phyloP scores from a whole-genome alignment of 2,329 filamentous ascomycete species.

The Aspergillus proliferans region DNA sequence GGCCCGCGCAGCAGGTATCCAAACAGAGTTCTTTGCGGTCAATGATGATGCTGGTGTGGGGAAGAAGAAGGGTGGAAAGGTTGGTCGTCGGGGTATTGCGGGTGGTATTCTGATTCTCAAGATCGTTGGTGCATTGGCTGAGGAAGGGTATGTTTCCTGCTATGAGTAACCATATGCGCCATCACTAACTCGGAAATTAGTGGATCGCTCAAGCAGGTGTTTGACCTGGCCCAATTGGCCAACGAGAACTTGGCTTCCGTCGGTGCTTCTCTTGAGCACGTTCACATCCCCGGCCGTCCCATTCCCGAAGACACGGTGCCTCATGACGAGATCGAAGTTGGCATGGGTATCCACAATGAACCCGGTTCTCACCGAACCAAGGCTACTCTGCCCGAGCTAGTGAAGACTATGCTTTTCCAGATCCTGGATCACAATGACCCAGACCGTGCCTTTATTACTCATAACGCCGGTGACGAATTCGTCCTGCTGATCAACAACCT shows the following conservation, averaged over 20 bases:
- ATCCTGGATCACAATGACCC: conserved; percentile 57
- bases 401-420: conserved; percentile 59
- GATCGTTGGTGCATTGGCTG: conserved; percentile 77
- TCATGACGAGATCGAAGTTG: conserved; percentile 57
- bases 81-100: conserved; percentile 82
- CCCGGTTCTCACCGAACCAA: conserved; percentile 49
- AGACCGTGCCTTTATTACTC: conserved; percentile 57
- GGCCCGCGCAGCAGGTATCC: conserved; percentile 69
- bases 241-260: conserved; percentile 76
- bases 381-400: conserved; percentile 44
- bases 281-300: conserved; percentile 81
- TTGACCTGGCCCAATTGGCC: conserved; percentile 62
- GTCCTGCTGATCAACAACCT: conserved; percentile 65
- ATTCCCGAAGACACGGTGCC: conserved; percentile 47
- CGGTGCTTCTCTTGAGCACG: conserved; percentile 77
- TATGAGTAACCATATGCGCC: background rate
- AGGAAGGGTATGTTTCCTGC: conserved; percentile 50
- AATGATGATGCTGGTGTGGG: conserved; percentile 91
- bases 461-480: conserved; percentile 53
- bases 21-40: conserved; percentile 84
- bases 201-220: conserved; percentile 61
- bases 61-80: conserved; percentile 74
- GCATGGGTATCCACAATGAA: conserved; percentile 69
- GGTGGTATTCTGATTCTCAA: conserved; percentile 90
- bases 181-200: conserved; percentile 12